phyloP scores from a whole-genome alignment of 768 basidiomycete species.

The Leccinum imitatum region DNA sequence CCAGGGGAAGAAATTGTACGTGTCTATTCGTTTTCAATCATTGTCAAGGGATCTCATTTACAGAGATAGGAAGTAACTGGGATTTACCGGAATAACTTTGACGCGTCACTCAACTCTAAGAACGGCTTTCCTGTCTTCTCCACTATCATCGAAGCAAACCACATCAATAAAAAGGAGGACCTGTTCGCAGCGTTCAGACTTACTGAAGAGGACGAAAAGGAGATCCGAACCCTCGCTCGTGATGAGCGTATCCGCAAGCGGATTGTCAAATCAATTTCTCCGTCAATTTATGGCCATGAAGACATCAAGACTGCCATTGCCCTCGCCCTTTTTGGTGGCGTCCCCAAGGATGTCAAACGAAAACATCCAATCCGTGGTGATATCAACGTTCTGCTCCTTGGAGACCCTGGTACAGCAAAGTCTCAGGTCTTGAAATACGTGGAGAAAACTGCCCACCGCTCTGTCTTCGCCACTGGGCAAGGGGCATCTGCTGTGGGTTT shows the following conservation, averaged over 20 bases:
- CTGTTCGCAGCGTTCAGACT: slow-evolving; percentile 97
- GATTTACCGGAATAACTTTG: slow-evolving; percentile 98
- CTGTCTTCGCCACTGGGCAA: slow-evolving; percentile 98
- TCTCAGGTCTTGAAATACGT: slow-evolving; percentile 99
- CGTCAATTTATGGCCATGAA: slow-evolving; percentile 98
- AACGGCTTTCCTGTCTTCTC: slow-evolving; percentile 99
- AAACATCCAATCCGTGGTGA: slow-evolving; percentile 97
- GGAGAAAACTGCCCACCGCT: slow-evolving; percentile 97
- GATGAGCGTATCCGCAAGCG: slow-evolving; percentile 96
- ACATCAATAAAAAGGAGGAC: slow-evolving; percentile 99
- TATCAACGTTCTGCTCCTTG: slow-evolving; percentile 94
- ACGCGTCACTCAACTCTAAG: slow-evolving; percentile 95
- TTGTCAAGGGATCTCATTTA: slow-evolving; percentile 9
- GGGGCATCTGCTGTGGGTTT: slow-evolving; percentile 98
- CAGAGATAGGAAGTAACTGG: slow-evolving; percentile 86
- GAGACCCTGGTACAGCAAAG: slow-evolving; percentile 98
- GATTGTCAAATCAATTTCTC: slow-evolving; percentile 97
- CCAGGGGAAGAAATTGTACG: slow-evolving; percentile 97
- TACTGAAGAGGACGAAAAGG: slow-evolving; percentile 94
- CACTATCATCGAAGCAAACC: slow-evolving; percentile 96
- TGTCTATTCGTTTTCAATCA: slow-evolving; percentile 15
- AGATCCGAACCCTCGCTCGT: slow-evolving; percentile 81
- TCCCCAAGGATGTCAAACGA: slow-evolving; percentile 93
- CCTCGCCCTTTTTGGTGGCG: slow-evolving; percentile 91
- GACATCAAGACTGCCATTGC: slow-evolving; percentile 98